phyloP scores from a whole-genome alignment of 2,329 filamentous ascomycete species.

The Pseudocercospora fuligena region DNA sequence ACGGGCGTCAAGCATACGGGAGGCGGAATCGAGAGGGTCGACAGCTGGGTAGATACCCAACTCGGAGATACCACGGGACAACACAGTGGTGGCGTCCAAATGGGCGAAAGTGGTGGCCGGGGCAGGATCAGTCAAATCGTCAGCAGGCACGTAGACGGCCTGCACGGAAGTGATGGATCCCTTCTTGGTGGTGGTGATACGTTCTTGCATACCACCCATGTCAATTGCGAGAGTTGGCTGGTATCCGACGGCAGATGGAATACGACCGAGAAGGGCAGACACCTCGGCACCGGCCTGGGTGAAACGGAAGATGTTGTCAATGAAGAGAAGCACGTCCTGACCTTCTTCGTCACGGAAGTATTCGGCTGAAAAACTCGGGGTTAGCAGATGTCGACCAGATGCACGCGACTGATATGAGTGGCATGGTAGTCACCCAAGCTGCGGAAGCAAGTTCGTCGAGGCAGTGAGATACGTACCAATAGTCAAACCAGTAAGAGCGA shows the following conservation, averaged over 20 bases:
- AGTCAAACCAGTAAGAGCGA: constrained; percentile 81
- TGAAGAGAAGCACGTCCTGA: constrained; percentile 98
- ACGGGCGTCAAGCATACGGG: constrained; percentile 98
- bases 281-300: constrained; percentile 99
- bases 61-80: constrained; percentile 99
- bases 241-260: constrained; percentile 99
- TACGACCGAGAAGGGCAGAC: constrained; percentile 98
- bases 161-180: constrained; percentile 99
- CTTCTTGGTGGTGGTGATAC: constrained; percentile 99
- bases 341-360: constrained; percentile 74
- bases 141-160: constrained; percentile 99
- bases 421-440: no score
- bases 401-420: not conserved
- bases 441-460: not conserved
- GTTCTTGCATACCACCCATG: constrained; percentile 99
- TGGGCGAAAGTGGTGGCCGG: constrained; percentile 99
- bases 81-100: constrained; percentile 99
- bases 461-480: not conserved
- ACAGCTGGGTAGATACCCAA: constrained; percentile 99
- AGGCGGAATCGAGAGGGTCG: constrained; percentile 99
- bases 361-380: constrained; percentile 58
- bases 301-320: constrained; percentile 99
- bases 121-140: constrained; percentile 99
- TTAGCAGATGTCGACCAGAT: not conserved
- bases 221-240: constrained; percentile 97